Conservation (phyloP, 768 basidiomycete genomes). For the Kwoniella mangroviensis region DNA sequence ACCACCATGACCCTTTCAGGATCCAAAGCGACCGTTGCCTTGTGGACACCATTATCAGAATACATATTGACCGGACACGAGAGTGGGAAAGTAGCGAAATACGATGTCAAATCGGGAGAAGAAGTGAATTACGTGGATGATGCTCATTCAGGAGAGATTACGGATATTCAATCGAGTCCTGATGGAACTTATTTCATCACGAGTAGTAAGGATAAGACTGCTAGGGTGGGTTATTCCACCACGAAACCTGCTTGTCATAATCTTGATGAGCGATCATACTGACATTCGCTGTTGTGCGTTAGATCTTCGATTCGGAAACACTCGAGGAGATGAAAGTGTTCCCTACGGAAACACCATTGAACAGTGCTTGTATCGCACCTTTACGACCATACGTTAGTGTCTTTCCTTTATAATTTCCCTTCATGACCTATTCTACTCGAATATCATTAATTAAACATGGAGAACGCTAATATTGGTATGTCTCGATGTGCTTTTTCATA, state of each 20-base stretch:
- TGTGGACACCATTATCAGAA: slow-evolving; percentile 78
- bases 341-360: slow-evolving; percentile 89
- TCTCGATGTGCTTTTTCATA: no score
- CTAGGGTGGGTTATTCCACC: slow-evolving; percentile 82
- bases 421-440: no score
- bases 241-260: no score
- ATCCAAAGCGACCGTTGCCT: slow-evolving; percentile 95
- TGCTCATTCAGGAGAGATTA: slow-evolving; percentile 72
- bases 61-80: slow-evolving; percentile 93
- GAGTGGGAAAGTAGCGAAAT: slow-evolving; percentile 90
- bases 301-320: slow-evolving; percentile 67
- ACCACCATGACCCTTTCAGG: slow-evolving; percentile 85
- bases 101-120: slow-evolving; percentile 84
- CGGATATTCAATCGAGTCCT: slow-evolving; percentile 86
- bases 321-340: slow-evolving; percentile 91
- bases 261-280: background rate
- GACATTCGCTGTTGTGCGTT: background rate
- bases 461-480: no score
- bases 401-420: no score
- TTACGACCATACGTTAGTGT: slow-evolving; percentile 86
- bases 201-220: slow-evolving; percentile 94
- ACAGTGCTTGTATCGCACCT: slow-evolving; percentile 86
- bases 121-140: slow-evolving; percentile 82
- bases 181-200: slow-evolving; percentile 96
- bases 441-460: no score